A percentile compares a stretch with the other conserved stretches of the same genome.
phyloP scores from a whole-genome alignment of 2,329 filamentous ascomycete genomes.

The Sclerotinia glacialis region DNA sequence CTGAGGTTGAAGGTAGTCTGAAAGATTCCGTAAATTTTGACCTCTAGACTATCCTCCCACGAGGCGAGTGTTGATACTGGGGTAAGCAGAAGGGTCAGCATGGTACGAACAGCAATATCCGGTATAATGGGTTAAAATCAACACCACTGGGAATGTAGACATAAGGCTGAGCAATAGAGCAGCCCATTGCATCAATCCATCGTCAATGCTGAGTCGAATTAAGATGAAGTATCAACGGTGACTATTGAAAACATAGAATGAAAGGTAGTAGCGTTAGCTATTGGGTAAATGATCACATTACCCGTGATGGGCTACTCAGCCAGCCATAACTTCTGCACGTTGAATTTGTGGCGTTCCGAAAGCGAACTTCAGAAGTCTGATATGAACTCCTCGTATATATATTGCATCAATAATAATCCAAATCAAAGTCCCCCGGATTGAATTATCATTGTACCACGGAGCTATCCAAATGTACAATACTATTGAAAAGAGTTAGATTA shows the following conservation, averaged over 20 bases:
- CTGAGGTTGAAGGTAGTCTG: not conserved
- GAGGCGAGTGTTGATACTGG: not conserved
- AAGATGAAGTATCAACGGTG: not conserved
- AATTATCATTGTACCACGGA: not conserved
- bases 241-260: conserved; percentile 5
- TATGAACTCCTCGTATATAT: not conserved
- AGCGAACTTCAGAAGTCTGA: not conserved
- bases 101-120: not conserved
- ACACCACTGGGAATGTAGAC: not conserved
- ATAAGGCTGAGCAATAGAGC: conserved; percentile 7
- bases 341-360: not conserved
- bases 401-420: not conserved
- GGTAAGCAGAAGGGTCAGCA: not conserved
- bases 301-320: not conserved
- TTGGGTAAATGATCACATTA: not conserved
- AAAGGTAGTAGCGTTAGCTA: conserved; percentile 1
- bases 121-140: not conserved
- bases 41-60: not conserved
- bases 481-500: not conserved
- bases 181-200: not conserved
- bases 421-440: not conserved
- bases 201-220: not conserved
- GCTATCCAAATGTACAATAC: not conserved
- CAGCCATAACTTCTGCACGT: not conserved
- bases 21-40: not conserved